Evolutionary conservation across 2,329 filamentous ascomycete species (phyloP), one percentile per base, ranked within the genome.

Genomic region (Pseudocercospora pini-densiflorae): DNA sequence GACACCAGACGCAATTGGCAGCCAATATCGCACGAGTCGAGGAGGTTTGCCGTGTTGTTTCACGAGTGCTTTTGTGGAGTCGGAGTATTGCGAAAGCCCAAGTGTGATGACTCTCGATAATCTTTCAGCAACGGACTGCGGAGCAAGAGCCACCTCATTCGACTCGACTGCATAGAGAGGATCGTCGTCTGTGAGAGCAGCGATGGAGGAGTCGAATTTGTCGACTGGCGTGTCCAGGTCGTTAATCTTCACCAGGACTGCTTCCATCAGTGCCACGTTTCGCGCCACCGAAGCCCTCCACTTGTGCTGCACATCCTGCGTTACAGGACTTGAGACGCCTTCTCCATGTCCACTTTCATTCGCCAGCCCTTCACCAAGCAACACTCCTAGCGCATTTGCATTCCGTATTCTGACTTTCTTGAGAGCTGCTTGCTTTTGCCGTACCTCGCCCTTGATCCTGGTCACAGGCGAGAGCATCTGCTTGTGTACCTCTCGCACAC

Each of bases 231-330:
- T 78, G 24, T 92, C 88, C 47, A 91, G 79, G 23, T 86, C 82
- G 55, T 88, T 87, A 19, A 92, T 88, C 72, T 93, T 91, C 29
- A 86, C 87, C 5, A 97, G 85, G 21, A 98, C 90, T 73, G 90
- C 91, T 74, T 96, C 92, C 86, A 98, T 96, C 31, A 97, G 81
- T 23, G 89, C 88, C 53, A 97, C 90, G 72, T 91, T 96, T 64
- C 90, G 88, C 71, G 92, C 90, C 21, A 97, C 88, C 10, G 91
- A 88, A 40, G 87, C 88, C 77, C 93, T 95, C 88, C 88, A 91
- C 67, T 87, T 82, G 23, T 84, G 78, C 33, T 73, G 72, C 12
- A 68, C 73, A 31, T 76, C 71, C 43, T 69, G 68, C 29, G 65
- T 69, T 8, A 36, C 70, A 23, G 76, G 71, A n/a, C 70, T 74